Evolutionary conservation across 768 basidiomycete genomes (phyloP), one percentile per base, ranked within the genome.

Genomic region (Asterophora parasitica): DNA sequence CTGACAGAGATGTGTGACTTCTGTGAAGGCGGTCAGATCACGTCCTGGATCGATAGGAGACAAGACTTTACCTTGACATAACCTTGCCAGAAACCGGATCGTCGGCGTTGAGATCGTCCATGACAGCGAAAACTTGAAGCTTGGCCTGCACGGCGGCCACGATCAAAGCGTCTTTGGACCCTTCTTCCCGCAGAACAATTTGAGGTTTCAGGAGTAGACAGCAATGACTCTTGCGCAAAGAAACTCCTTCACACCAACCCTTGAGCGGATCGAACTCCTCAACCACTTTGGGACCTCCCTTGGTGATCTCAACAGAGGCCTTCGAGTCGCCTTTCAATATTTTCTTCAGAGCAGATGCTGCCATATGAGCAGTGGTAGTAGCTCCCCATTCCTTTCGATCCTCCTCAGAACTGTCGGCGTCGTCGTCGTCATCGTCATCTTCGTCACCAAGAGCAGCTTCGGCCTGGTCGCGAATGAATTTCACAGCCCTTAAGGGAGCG

Each of bases 191-290:
- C 20, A 96, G 68, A 8, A 92, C 81, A 43, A 98, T 79, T 60
- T 98, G 94, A 10, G 94, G 92, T 58, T 93, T 93, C 50, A 95
- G 69, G 28, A 97, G 74, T n/a, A 92, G 73, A 59, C 88, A 88
- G 62, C 88, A 86, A 59, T 92, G 81, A 34, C 82, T 81, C 56
- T 86, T 86, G 43, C 70, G 68, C 26, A 86, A 69, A 23, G 82
- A 76, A 39, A 88, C 81, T 1, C 82, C 84, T 30, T 85, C 80
- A 20, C 75, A 75, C 85, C 86, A 89, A 11, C 87, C 87, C 35
- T 77, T 70, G 44, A 88, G 61, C 9, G 87, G 85, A 44, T 85
- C 77, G 9, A 76, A 62, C 20, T 65, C 63, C 16, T 69, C 67
- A 2, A 66, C 60, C 30, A 61, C 55, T 17, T 68, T 64, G 4